Evolutionary conservation across 2,329 filamentous ascomycete genomes (phyloP).

Genomic region (Magnaporthiopsis incrustans): DNA sequence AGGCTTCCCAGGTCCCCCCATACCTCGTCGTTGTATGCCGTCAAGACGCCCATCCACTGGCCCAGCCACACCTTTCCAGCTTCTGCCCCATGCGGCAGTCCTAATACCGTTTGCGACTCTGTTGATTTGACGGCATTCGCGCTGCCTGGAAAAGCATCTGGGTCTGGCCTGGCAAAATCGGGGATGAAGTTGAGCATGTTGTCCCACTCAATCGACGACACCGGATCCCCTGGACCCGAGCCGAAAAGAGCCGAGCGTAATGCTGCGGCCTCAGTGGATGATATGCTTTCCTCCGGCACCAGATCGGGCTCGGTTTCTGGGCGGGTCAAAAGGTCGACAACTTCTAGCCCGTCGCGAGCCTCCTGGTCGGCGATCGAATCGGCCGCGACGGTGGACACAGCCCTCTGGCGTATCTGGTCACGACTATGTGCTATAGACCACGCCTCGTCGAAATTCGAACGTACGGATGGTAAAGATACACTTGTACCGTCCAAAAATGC

Average conservation of each 20-base stretch:
- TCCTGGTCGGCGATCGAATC: constrained; percentile 24
- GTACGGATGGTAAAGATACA: constrained; percentile 14
- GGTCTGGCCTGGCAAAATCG: constrained; percentile 25
- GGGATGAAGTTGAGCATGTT: constrained; percentile 44
- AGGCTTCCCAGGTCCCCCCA: constrained; percentile 57
- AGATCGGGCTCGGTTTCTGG: constrained; percentile 13
- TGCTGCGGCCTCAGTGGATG: constrained; percentile 19
- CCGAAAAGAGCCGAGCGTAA: constrained; percentile 32
- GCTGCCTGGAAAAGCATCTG: constrained; percentile 11
- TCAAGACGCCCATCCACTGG: constrained; percentile 49
- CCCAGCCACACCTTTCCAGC: constrained; percentile 38
- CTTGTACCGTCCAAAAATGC: constrained; percentile 25
- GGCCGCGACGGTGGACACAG: neutral
- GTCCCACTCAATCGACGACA: constrained; percentile 29
- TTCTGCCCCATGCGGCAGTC: constrained; percentile 28
- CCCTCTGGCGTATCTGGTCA: neutral
- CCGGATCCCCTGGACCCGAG: constrained; percentile 13
- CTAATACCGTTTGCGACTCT: constrained; percentile 23
- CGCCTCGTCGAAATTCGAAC: constrained; percentile 2
- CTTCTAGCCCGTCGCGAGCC: constrained; percentile 28
- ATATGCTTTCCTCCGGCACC: constrained; percentile 8
- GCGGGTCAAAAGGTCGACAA: constrained; percentile 28
- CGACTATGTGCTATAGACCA: neutral
- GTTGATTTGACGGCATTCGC: constrained; percentile 7
- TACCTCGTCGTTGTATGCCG: constrained; percentile 54